phyloP scores from a whole-genome alignment of 352 stramenopile genomes.

The Pythium aphanidermatum region DNA sequence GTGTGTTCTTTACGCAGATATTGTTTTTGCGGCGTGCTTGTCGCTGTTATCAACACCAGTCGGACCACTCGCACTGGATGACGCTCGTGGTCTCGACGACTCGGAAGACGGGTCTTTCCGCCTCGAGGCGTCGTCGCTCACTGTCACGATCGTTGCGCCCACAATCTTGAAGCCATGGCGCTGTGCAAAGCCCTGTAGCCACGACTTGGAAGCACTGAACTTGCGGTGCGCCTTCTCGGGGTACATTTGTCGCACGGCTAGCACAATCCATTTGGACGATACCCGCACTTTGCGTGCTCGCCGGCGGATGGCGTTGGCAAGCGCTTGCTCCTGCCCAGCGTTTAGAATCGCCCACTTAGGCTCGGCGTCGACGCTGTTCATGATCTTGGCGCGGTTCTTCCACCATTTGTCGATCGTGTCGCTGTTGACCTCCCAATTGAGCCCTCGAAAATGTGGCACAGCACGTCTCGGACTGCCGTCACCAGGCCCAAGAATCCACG shows the following conservation, averaged over 20 bases:
- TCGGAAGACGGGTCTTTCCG: no score
- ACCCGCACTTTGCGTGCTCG: conserved; percentile 21
- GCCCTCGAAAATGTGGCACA: conserved; percentile 12
- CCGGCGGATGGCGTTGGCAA: conserved; percentile 16
- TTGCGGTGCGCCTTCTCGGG: conserved; percentile 6
- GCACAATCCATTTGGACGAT: conserved; percentile 23
- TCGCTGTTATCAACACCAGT: no score
- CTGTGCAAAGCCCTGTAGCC: conserved; percentile 16
- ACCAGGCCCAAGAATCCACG: conserved; percentile 19
- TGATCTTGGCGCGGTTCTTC: conserved; percentile 19
- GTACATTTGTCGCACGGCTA: conserved; percentile 23
- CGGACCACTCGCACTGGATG: no score
- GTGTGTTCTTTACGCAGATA: no score
- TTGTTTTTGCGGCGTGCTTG: no score
- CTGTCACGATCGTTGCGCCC: conserved; percentile 4
- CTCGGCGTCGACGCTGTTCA: conserved; percentile 2
- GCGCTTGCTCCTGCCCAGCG: conserved; percentile 8
- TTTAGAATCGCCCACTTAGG: conserved; percentile 8
- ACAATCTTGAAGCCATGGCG: conserved; percentile 18
- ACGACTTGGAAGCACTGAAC: conserved; percentile 18
- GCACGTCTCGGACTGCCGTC: conserved; percentile 10
- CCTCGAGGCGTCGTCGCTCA: not conserved
- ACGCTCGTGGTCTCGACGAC: no score
- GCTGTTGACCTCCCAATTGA: conserved; percentile 21
- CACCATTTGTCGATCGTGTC: conserved; percentile 21